Evolutionary conservation across 805 yeast species (phyloP), one percentile per base, ranked within the genome.

Genomic region (Candida yuanshanica): DNA sequence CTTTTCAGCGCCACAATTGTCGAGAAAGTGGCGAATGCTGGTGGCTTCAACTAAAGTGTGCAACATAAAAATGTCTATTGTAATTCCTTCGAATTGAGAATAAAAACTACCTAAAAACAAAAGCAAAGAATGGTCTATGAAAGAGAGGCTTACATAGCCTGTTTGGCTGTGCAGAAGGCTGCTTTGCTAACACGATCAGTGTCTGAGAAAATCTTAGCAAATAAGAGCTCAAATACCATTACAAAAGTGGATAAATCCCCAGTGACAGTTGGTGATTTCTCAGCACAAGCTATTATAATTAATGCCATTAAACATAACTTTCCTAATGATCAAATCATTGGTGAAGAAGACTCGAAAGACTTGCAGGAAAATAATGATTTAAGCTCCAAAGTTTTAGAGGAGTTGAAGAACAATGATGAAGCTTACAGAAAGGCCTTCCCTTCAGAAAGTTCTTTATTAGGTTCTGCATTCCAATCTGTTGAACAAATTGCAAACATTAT

Each of bases 251-350:
- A 91, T 60, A 78, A 80, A 47, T 87, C 96, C 1, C 99, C 99
- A 1, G 99, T 93, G 13, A 93, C 99, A 2, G 70, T 86, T 42
- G 99, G 98, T 14, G 99, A 93, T 61, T 93, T 84, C 58, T 96
- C 95, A 4, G 90, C 97, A 0, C 99, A 93, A 58, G 96, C 96
- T 0, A 77, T 91, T 35, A 80, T 93, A 43, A 91, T 89, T 62
- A 78, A 87, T 43, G 90, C 96, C 3, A 75, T 93, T 43, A 72
- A 76, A 54, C 62, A 75, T 40, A 83, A 81, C 49, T 93, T 93
- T 68, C 96, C 97, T 2, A 50, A 58, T 4, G 99, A 93, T 60
- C 81, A 78, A 42, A 78, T 93, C 45, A 95, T 93, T 6, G 99
- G 97, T 17, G 99, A 93, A 63, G 99, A 93, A 59, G 90, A 86